Base-by-base conservation (phyloP, 2,329 filamentous ascomycete species). In the Ophiostoma sp. region DNA sequence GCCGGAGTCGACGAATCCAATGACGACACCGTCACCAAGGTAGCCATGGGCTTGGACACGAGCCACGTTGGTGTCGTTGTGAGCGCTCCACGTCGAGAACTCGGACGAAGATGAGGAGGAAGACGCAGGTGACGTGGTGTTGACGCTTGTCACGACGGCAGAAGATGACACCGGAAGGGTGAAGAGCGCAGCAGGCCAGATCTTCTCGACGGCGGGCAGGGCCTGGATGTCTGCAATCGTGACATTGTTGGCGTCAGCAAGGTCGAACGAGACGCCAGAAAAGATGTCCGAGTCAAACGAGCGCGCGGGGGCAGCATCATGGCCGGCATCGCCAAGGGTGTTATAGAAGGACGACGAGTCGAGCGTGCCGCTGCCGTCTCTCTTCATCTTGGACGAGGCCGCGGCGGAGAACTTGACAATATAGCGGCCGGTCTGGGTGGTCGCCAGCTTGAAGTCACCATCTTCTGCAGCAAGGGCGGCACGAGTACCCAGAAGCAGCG, bases 211-310 rank as follows among this genome's bases (percentile, higher is more conserved):
- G 23, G 27, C 52, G 23, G 52, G 52, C n/a, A 57, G 52, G 1
- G 52, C n/a, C 52, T 57, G 52, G 52, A 57, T 57, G 23, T 57
- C 23, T 1, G 23, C 52, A 27, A 57, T 57, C 10, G 52, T 27
- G 1, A 57, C 11, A 57, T 57, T 57, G 23, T 1, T 57, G 52
- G 52, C 52, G 10, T 13, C 68, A 4, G 62, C 41, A 1, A 74
- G 67, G 33, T 71, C 64, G 44, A 74, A 74, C 1, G 73, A 74
- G 4, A 73, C 72, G 35, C 73, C 73, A 8, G 67, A 54, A 54
- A 73, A 74, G 35, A 73, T 31, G 17, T 44, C 36, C 17, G 73
- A 73, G 48, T 71, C 68, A 62, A 73, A 73, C 4, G 68, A 35
- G 6, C 68, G 67, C 2, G 60, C 69, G 1, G 71, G 71, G 4